Base-by-base conservation (phyloP, 805 yeast species). In the Kuraishia molischiana region DNA sequence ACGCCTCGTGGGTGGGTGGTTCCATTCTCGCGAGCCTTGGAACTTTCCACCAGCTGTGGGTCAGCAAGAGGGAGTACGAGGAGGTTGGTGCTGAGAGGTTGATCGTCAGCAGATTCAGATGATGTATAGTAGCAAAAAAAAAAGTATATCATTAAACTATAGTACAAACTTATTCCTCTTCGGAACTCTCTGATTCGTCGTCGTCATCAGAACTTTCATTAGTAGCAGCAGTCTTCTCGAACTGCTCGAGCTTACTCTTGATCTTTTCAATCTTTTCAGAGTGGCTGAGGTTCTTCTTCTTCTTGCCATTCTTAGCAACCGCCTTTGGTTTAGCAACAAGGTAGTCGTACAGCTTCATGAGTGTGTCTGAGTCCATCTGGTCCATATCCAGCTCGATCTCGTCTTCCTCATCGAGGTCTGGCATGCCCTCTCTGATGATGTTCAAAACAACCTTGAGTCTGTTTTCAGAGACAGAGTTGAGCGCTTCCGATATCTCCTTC, bases 321-420 rank as follows among this genome's bases (percentile, higher is more conserved):
- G 44, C 32, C 20, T 53, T 52, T 48, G 56, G 61, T 44, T 62
- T 64, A 40, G 59, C 59, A 43, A 81, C 84, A 47, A 92, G 86
- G 49, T 81, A 84, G 56, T 82, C 80, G 68, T 87, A 90, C 44
- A 92, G 66, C 52, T 85, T 84, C 55, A 85, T 62, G 38, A 90
- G 72, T 1, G 97, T 89, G 31, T 74, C 65, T 46, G 85, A 86
- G 50, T 85, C 95, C 48, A 92, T 70, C 59, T 82, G 82, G 56
- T 92, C 97, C 79, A 92, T 83, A 59, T 92, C 98, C 42, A 92
- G 71, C 66, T 92, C 98, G 43, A 92, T 92, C 41, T 90, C 97
- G 50, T 86, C 90, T 49, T 72, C 77, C 41, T 69, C 72, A 49
- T 54, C 60, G 48, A 72, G 67, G 43, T 74, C 83, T 4, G 79